phyloP scores from a whole-genome alignment of 208 protist species.

The Trypanosoma theileri region DNA sequence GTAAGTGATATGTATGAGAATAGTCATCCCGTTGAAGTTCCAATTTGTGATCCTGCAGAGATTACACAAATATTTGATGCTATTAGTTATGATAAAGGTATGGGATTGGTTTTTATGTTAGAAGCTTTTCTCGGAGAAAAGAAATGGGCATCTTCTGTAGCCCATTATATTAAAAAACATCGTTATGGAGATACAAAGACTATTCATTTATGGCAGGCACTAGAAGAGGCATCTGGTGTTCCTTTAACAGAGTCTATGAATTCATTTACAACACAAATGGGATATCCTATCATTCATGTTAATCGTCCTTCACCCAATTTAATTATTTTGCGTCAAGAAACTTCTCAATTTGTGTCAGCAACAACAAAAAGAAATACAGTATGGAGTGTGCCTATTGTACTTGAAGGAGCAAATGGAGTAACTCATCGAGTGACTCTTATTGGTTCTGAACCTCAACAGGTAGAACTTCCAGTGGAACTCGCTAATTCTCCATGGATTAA shows the following conservation, averaged over 20 bases:
- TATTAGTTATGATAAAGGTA: slow-evolving; percentile 96
- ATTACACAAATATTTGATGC: slow-evolving; percentile 98
- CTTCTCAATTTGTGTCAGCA: slow-evolving; percentile 57
- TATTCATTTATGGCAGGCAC: slow-evolving; percentile 93
- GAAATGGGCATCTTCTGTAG: slow-evolving; percentile 86
- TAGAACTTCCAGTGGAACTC: slow-evolving; percentile 47
- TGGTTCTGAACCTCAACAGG: slow-evolving; percentile 35
- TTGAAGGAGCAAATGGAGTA: slow-evolving; percentile 40
- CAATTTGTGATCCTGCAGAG: slow-evolving; percentile 85
- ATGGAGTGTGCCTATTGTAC: slow-evolving; percentile 75
- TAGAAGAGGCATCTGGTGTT: slow-evolving; percentile 81
- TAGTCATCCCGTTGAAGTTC: slow-evolving; percentile 97
- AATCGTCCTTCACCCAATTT: slow-evolving; percentile 22
- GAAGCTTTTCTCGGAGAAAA: slow-evolving; percentile 84
- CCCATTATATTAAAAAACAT: slow-evolving; percentile 92
- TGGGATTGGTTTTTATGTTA: slow-evolving; percentile 94
- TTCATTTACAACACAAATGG: slow-evolving; percentile 91
- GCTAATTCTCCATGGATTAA: slow-evolving; percentile 45
- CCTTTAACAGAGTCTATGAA: slow-evolving; percentile 88
- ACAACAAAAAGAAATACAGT: slow-evolving; percentile 25
- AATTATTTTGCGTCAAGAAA: slow-evolving; percentile 61
- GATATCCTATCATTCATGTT: slow-evolving; percentile 92
- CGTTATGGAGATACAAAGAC: slow-evolving; percentile 92
- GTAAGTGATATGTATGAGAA: slow-evolving; percentile 88
- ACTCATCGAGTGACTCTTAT: slow-evolving; percentile 50